These are phyloP conservation scores for Penicillium sp. DNA, from an alignment of 2,329 filamentous ascomycete species.

Conservation along the genomic window DNA sequence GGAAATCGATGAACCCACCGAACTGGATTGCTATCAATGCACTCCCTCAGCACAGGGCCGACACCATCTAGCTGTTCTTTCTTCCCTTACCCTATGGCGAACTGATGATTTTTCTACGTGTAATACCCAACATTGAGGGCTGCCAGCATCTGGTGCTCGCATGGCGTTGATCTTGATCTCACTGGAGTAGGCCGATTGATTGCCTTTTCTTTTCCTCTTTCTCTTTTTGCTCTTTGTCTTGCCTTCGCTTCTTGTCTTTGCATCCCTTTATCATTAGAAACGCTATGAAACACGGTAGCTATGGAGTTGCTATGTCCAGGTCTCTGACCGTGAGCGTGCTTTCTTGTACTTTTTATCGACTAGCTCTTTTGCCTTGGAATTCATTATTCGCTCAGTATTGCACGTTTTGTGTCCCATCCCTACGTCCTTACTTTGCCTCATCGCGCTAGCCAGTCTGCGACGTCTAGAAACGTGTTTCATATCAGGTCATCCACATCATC, in stretches of 20 bases:
- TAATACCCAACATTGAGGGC: slow-evolving; percentile 27
- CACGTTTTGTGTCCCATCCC: background rate
- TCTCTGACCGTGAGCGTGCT: background rate
- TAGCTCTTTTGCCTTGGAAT: slow-evolving; percentile 2
- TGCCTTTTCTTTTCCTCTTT: slow-evolving; percentile 5
- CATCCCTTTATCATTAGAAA: background rate
- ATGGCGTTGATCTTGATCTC: slow-evolving; percentile 24
- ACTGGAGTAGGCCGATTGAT: slow-evolving; percentile 16
- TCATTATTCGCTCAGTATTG: slow-evolving; percentile 1
- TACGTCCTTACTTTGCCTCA: background rate
- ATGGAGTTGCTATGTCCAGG: background rate
- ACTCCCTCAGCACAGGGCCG: background rate
- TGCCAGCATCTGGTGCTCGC: slow-evolving; percentile 12
- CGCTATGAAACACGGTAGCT: slow-evolving; percentile 4
- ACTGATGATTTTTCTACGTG: slow-evolving; percentile 22
- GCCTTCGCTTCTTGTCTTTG: slow-evolving; percentile 4
- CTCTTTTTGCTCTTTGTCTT: background rate
- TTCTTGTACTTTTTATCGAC: slow-evolving; percentile 7
- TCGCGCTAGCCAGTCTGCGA: no score
- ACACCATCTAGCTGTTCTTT: slow-evolving; percentile 2
- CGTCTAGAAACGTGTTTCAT: no score
- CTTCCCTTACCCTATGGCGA: slow-evolving; percentile 8
- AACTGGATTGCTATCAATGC: background rate
- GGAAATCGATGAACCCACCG: background rate
- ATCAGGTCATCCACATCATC: no score